A percentile compares a stretch with the other conserved stretches of the same genome.
Conservation (phyloP, 306 rosid genomes). For the Mimosa pudica region DNA sequence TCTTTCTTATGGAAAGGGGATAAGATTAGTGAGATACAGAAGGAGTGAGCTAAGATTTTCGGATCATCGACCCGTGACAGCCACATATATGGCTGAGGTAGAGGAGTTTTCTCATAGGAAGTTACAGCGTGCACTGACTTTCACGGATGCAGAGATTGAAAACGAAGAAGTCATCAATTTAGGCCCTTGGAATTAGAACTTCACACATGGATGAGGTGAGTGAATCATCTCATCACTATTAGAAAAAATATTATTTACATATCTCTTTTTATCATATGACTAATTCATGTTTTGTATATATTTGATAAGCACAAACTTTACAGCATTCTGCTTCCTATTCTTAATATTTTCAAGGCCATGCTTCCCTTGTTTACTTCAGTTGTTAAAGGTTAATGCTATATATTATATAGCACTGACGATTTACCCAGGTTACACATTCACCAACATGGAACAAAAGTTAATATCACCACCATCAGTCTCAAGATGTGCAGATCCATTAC, state of each 20-base stretch:
- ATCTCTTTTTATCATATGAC: neutral
- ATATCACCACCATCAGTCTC: neutral
- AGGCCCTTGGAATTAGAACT: conserved; percentile 39
- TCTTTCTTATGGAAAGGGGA: conserved; percentile 82
- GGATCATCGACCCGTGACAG: conserved; percentile 97
- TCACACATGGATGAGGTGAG: conserved; percentile 47
- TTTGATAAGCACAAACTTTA: neutral
- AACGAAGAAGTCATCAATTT: conserved; percentile 45
- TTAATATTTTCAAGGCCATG: neutral
- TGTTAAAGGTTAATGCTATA: neutral
- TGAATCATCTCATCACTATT: neutral
- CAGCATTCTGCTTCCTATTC: neutral
- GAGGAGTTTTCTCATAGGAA: conserved; percentile 78
- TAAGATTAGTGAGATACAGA: conserved; percentile 66
- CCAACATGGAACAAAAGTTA: conserved; percentile 10
- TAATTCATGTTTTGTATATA: neutral
- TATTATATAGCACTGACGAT: neutral
- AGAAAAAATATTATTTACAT: neutral
- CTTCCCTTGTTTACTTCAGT: neutral
- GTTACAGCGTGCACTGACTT: conserved; percentile 85
- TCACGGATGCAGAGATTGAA: conserved; percentile 92
- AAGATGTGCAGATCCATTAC: conserved; percentile 4
- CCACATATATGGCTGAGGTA: conserved; percentile 77
- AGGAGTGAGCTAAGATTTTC: conserved; percentile 65
- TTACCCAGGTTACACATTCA: neutral